These are phyloP conservation scores for Phytophthora tentaculata DNA, from an alignment of 352 stramenopile species.

Conservation along the genomic window DNA sequence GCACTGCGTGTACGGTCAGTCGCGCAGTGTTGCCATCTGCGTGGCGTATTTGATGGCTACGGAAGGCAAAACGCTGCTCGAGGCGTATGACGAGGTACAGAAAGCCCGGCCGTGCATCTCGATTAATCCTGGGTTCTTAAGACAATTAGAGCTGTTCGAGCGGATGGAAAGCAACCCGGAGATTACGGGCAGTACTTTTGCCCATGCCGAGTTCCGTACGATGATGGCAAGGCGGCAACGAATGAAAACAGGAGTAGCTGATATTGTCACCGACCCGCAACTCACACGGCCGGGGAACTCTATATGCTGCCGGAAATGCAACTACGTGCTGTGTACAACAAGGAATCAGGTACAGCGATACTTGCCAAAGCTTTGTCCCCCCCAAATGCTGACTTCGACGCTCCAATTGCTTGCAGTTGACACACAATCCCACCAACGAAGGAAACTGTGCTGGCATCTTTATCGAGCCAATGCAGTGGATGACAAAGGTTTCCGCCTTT, in stretches of 20 bases:
- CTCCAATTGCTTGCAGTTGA: conserved; percentile 21
- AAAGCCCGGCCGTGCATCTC: conserved; percentile 72
- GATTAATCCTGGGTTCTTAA: conserved; percentile 80
- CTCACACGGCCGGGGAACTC: conserved; percentile 22
- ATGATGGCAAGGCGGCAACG: conserved; percentile 50
- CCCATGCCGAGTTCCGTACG: conserved; percentile 72
- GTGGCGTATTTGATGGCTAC: conserved; percentile 79
- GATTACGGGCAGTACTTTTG: conserved; percentile 46
- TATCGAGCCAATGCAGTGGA: conserved; percentile 78
- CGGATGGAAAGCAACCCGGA: conserved; percentile 57
- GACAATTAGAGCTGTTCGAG: conserved; percentile 73
- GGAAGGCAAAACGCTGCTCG: conserved; percentile 41
- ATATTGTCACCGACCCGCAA: conserved; percentile 40
- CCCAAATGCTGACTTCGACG: neutral
- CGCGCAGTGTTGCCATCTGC: conserved; percentile 72
- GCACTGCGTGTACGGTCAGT: conserved; percentile 86
- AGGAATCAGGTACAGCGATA: conserved; percentile 50
- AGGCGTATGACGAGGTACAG: conserved; percentile 68
- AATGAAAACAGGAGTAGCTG: conserved; percentile 30
- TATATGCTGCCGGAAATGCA: conserved; percentile 68
- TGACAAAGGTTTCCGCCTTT: conserved; percentile 42
- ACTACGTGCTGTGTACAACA: conserved; percentile 51
- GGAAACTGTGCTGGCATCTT: conserved; percentile 40
- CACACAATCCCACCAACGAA: conserved; percentile 19
- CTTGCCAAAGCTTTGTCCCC: neutral